Evolutionary conservation across 1,284 basidiomycete genomes (phyloP).

Genomic region (Ceratobasidium sp.): DNA sequence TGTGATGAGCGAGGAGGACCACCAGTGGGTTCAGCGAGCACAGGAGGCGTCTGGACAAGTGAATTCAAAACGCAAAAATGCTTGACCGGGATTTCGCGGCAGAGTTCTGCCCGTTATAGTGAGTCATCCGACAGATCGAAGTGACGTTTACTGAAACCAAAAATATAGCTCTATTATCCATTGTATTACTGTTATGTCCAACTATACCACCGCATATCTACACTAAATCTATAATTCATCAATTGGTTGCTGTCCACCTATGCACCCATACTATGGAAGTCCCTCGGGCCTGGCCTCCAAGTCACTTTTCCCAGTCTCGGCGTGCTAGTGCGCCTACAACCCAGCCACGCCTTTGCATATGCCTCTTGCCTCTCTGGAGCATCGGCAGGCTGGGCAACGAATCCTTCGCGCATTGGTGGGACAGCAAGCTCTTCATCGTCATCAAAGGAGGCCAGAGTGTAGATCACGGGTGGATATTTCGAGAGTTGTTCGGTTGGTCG

Average conservation of each 20-base stretch:
- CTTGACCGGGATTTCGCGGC: conserved; percentile 6
- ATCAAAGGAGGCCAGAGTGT: conserved; percentile 3
- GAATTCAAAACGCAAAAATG: background rate
- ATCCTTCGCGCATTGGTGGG: conserved; percentile 21
- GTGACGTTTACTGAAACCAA: background rate
- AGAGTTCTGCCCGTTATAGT: background rate
- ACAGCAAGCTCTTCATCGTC: conserved; percentile 12
- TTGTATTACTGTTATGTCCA: conserved; percentile 11
- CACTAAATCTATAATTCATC: background rate
- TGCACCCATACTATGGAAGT: conserved; percentile 40
- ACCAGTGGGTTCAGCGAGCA: conserved; percentile 25
- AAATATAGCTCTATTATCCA: background rate
- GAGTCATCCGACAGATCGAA: background rate
- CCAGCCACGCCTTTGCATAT: conserved; percentile 25
- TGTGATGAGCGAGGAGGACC: conserved; percentile 36
- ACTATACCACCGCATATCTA: conserved; percentile 19
- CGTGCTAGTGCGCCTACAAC: conserved; percentile 3
- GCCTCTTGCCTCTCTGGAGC: conserved; percentile 35
- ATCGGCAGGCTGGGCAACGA: conserved; percentile 32
- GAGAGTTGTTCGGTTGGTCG: conserved; percentile 27
- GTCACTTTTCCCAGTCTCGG: conserved; percentile 7
- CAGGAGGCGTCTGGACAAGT: background rate
- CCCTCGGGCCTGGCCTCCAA: conserved; percentile 39
- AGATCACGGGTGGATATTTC: conserved; percentile 25
- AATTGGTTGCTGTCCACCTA: background rate